These are phyloP conservation scores for Podospora anserina DNA, from an alignment of 495 filamentous ascomycete species.

Conservation along the genomic window DNA sequence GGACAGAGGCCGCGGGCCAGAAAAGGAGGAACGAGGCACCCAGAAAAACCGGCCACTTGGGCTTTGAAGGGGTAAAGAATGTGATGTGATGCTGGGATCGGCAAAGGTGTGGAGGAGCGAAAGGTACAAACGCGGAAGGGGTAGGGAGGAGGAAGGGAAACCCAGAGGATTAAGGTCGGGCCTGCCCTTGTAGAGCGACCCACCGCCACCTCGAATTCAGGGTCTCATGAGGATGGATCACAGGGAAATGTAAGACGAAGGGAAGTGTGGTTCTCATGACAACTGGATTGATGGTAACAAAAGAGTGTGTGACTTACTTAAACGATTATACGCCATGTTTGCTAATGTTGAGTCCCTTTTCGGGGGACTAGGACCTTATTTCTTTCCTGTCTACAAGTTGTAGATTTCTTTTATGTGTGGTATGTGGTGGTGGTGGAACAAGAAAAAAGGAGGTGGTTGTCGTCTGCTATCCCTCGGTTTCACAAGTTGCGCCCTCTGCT, in stretches of 20 bases:
- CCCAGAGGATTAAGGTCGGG: slow-evolving; percentile 5
- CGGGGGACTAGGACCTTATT: slow-evolving; percentile 15
- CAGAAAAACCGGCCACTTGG: slow-evolving; percentile 16
- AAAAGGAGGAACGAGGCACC: slow-evolving; percentile 10
- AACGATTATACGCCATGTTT: slow-evolving; percentile 67
- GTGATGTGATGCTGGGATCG: slow-evolving; percentile 18
- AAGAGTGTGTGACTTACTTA: slow-evolving; percentile 55
- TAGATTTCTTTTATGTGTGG: slow-evolving; percentile 8
- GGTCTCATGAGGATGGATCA: slow-evolving; percentile 8
- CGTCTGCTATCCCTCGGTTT: neutral
- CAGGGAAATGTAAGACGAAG: neutral
- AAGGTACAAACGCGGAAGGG: slow-evolving; percentile 13
- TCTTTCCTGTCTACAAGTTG: neutral
- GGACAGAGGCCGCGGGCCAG: slow-evolving; percentile 9
- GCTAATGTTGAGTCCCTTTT: slow-evolving; percentile 9
- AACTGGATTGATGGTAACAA: neutral
- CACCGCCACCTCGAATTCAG: slow-evolving; percentile 1
- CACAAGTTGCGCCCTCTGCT: neutral
- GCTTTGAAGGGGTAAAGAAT: slow-evolving; percentile 19
- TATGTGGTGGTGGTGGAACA: neutral
- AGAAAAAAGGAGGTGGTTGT: neutral
- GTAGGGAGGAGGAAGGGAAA: slow-evolving; percentile 18
- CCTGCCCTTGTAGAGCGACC: neutral
- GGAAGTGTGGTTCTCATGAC: neutral
- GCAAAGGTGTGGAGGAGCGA: neutral